Conservation (phyloP, 1,139 yeast species). For the Hansenula anomala region DNA sequence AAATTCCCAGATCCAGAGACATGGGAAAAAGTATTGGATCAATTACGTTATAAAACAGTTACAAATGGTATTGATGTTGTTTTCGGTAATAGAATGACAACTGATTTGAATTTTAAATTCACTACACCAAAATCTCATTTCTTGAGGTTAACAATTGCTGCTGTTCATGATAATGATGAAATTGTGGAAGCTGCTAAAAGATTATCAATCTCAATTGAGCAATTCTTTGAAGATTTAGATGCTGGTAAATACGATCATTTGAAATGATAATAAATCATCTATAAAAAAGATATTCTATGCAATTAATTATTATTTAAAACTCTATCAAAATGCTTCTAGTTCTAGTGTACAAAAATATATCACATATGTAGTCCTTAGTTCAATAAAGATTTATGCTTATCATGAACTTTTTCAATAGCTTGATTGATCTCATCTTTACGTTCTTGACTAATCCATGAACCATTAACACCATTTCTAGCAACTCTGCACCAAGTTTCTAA, state of each 20-base stretch:
- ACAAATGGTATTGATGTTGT: conserved; percentile 44
- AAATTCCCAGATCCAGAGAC: conserved; percentile 30
- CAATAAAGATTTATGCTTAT: conserved; percentile 31
- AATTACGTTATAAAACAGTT: conserved; percentile 16
- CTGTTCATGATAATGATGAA: conserved; percentile 39
- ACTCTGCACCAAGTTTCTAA: conserved; percentile 52
- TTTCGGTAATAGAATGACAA: conserved; percentile 48
- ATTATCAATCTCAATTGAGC: conserved; percentile 40
- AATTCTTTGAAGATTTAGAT: conserved; percentile 35
- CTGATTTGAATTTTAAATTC: conserved; percentile 27
- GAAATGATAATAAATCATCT: not conserved
- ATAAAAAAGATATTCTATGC: not conserved
- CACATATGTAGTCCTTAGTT: not conserved
- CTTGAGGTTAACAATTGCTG: conserved; percentile 52
- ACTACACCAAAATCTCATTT: conserved; percentile 35
- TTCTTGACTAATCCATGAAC: conserved; percentile 63
- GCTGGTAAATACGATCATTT: conserved; percentile 19
- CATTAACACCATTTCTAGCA: conserved; percentile 57
- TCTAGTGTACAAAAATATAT: too few species aligned
- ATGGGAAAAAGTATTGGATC: conserved; percentile 36
- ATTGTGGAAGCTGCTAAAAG: conserved; percentile 45
- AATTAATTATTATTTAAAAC: too few species aligned
- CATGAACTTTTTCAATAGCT: conserved; percentile 41
- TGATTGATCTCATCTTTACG: conserved; percentile 39
- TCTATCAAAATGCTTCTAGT: too few species aligned